Evolutionary conservation across 2,329 filamentous ascomycete genomes (phyloP), one percentile per base, ranked within the genome.

Genomic region (Cladophialophora psammophila): DNA sequence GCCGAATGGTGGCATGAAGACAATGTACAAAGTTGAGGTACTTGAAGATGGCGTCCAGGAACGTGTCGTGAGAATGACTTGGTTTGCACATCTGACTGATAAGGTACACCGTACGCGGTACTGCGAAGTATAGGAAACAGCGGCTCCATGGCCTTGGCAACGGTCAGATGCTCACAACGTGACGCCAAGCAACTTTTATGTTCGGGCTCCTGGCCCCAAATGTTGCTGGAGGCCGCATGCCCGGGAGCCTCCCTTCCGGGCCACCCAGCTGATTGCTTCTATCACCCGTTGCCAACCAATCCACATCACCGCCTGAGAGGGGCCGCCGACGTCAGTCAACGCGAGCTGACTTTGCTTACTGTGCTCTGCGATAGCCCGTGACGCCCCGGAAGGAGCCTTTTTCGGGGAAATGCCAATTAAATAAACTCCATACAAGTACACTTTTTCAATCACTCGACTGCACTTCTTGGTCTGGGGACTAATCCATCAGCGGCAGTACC

Each of bases 291-390:
- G 12, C 34, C 45, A 48, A 40, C 45, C 45, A 53, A 53, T 52
- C 57, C 20, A 60, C 57, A 35, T 60, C 40, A 50, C 20, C 32
- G 15, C 15, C 26, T n/a, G 15, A 48, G 38, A 34, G 32, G 57
- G 57, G 45, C 42, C n/a, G 42, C 20, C 59, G 59, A 62, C 59
- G 59, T 62, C 52, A 63, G 26, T 53, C 31, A 7, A 58, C 38
- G 61, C 61, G 38, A 50, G 54, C 53, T 60, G 42, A 54, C 55
- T 55, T 59, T 64, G 55, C 62, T 64, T 42, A 64, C 57, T 60
- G 57, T 60, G 15, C 20, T 34, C 32, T 31, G 34, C 42, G 31
- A 55, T 12, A 26, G 20, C 32, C 59, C 45, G 45, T 61, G 26
- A 60, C 50, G 57, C 45, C 59, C 58, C 45, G 20, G 48, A 31